phyloP scores from a whole-genome alignment of 441 rosid genomes.

The Brassica balearica region DNA sequence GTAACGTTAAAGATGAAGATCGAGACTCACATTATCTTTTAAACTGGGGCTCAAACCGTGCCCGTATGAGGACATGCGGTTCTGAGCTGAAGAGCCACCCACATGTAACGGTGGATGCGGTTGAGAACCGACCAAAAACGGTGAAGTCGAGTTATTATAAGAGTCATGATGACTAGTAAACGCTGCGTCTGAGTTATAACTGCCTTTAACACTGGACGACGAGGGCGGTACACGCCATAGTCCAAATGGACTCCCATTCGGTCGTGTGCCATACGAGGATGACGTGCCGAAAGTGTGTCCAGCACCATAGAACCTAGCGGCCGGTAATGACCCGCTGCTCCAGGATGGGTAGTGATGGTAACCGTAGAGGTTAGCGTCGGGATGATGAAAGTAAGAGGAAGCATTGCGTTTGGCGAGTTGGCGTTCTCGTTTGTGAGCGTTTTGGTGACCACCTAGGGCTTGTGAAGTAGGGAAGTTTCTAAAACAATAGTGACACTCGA shows the following conservation, averaged over 20 bases:
- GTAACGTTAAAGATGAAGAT: slow-evolving; percentile 77
- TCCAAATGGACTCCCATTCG: slow-evolving; percentile 71
- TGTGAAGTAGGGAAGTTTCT: too few species aligned
- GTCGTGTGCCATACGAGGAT: slow-evolving; percentile 20
- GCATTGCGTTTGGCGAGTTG: too few species aligned
- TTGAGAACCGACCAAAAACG: slow-evolving; percentile 54
- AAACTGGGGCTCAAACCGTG: slow-evolving; percentile 43
- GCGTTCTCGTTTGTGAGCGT: too few species aligned
- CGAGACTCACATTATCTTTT: slow-evolving; percentile 84
- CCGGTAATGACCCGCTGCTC: too few species aligned
- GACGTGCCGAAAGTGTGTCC: not conserved
- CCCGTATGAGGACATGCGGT: slow-evolving; percentile 13
- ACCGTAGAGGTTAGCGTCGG: too few species aligned
- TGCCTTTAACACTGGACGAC: slow-evolving; percentile 27
- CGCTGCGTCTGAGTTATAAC: slow-evolving; percentile 31
- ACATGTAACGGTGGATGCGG: slow-evolving; percentile 49
- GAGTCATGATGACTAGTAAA: slow-evolving; percentile 22
- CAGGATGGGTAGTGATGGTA: too few species aligned
- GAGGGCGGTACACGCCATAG: slow-evolving; percentile 59
- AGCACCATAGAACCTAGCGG: too few species aligned
- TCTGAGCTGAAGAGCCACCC: slow-evolving; percentile 35
- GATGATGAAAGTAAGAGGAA: too few species aligned
- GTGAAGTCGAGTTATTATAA: slow-evolving; percentile 40
- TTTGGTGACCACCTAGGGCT: too few species aligned
- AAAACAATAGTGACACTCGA: too few species aligned